Evolutionary conservation across 768 basidiomycete genomes (phyloP).

Genomic region (Pleurotus giganteus): DNA sequence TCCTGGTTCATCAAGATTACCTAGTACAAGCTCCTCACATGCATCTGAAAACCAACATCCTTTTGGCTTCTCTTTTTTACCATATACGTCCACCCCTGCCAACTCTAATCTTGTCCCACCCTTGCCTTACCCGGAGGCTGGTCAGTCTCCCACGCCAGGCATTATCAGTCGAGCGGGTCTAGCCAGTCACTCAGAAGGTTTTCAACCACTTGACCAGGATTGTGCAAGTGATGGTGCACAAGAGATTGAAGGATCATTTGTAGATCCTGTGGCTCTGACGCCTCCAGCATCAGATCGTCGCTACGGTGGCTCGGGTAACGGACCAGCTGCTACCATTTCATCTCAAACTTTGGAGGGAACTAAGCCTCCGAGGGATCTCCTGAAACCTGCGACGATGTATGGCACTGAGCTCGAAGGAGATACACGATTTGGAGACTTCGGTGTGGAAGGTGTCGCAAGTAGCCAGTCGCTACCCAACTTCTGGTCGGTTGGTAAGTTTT

Average conservation of each 20-base stretch:
- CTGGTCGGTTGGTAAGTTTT: conserved; percentile 56
- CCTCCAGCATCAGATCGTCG: conserved; percentile 23
- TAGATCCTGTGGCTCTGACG: conserved; percentile 40
- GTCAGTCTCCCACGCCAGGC: conserved; percentile 53
- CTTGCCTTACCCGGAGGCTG: conserved; percentile 11
- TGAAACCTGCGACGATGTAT: conserved; percentile 73
- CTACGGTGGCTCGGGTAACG: conserved; percentile 37
- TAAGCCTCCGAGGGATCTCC: conserved; percentile 24
- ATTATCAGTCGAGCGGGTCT: not conserved
- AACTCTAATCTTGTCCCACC: conserved; percentile 33
- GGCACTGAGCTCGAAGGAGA: conserved; percentile 81
- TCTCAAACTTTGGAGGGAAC: not conserved
- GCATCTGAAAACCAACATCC: conserved; percentile 53
- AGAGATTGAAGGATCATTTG: conserved; percentile 27
- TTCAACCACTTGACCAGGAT: conserved; percentile 43
- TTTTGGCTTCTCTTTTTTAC: conserved; percentile 52
- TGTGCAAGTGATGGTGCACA: conserved; percentile 35
- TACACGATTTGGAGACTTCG: conserved; percentile 84
- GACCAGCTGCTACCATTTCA: conserved; percentile 31
- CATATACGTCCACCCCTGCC: conserved; percentile 51
- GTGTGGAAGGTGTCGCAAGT: conserved; percentile 72
- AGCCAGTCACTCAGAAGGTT: conserved; percentile 21
- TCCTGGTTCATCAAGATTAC: conserved; percentile 24
- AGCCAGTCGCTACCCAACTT: conserved; percentile 35
- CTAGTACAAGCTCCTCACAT: conserved; percentile 45